These are phyloP conservation scores for Hanseniaspora sp. DNA, from an alignment of 1,139 yeast species.

Conservation along the genomic window DNA sequence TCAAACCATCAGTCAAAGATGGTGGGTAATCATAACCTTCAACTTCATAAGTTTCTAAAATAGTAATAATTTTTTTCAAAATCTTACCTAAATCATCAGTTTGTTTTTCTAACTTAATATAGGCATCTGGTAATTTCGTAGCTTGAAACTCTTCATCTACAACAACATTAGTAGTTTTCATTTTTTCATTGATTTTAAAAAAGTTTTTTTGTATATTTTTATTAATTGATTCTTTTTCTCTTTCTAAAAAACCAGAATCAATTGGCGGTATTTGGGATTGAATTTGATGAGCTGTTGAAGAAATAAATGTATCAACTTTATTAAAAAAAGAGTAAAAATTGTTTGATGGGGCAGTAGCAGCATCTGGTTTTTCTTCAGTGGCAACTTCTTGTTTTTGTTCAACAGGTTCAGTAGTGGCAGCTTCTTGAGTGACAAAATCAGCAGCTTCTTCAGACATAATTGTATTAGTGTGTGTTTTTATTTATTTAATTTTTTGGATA, in stretches of 20 bases:
- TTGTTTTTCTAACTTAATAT: slow-evolving; percentile 52
- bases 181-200: slow-evolving; percentile 14
- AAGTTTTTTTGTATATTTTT: slow-evolving; percentile 16
- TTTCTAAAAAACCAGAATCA: slow-evolving; percentile 9
- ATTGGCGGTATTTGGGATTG: slow-evolving; percentile 15
- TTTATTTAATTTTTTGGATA: not conserved
- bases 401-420: not conserved
- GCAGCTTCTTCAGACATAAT: slow-evolving; percentile 13
- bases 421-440: slow-evolving; percentile 3
- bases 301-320: slow-evolving; percentile 15
- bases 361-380: not conserved
- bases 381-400: not conserved
- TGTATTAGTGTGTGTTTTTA: not conserved
- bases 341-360: slow-evolving; percentile 1
- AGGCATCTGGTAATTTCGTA: slow-evolving; percentile 64
- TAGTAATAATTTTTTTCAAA: slow-evolving; percentile 48
- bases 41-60: slow-evolving; percentile 48
- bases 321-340: slow-evolving; percentile 16
- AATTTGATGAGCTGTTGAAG: slow-evolving; percentile 14
- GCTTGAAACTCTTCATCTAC: slow-evolving; percentile 9
- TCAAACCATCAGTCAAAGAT: slow-evolving; percentile 45
- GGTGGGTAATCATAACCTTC: slow-evolving; percentile 69
- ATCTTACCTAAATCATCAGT: slow-evolving; percentile 53
- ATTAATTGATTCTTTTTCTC: slow-evolving; percentile 11
- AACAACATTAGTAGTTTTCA: slow-evolving; percentile 8